These are phyloP conservation scores for Bjerkandera adusta DNA, from an alignment of 1,284 basidiomycete species.

Conservation along the genomic window DNA sequence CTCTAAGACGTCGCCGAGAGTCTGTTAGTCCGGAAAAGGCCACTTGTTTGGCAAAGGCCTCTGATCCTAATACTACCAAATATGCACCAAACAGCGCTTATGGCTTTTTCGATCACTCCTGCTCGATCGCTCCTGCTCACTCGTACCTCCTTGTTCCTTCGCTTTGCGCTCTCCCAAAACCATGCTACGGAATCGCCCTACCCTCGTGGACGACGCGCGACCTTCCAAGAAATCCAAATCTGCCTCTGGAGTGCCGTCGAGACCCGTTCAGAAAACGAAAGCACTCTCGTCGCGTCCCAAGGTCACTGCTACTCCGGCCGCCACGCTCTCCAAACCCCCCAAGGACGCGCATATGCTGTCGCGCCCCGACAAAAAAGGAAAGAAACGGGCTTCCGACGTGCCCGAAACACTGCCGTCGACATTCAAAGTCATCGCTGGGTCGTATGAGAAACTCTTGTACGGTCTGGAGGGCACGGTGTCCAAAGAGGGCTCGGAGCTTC, in stretches of 20 bases:
- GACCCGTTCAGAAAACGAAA: slow-evolving; percentile 13
- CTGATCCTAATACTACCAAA: slow-evolving; percentile 20
- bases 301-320: neutral
- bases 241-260: neutral
- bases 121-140: neutral
- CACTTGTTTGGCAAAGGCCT: slow-evolving; percentile 25
- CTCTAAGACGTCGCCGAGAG: no score
- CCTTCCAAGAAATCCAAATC: slow-evolving; percentile 15
- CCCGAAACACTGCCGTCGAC: slow-evolving; percentile 39
- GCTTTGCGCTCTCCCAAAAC: neutral
- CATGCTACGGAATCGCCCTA: slow-evolving; percentile 1
- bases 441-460: slow-evolving; percentile 95
- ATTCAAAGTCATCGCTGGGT: slow-evolving; percentile 88
- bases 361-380: slow-evolving; percentile 12
- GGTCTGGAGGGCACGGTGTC: slow-evolving; percentile 76
- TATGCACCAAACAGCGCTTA: neutral
- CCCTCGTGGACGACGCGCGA: neutral
- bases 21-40: no score
- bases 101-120: neutral
- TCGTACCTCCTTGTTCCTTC: neutral
- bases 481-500: slow-evolving; percentile 31
- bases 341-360: neutral
- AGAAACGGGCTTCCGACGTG: slow-evolving; percentile 15
- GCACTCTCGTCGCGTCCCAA: neutral
- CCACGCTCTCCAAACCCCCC: neutral